phyloP scores from a whole-genome alignment of 805 yeast species.

The Nakazawaea molendinolei region DNA sequence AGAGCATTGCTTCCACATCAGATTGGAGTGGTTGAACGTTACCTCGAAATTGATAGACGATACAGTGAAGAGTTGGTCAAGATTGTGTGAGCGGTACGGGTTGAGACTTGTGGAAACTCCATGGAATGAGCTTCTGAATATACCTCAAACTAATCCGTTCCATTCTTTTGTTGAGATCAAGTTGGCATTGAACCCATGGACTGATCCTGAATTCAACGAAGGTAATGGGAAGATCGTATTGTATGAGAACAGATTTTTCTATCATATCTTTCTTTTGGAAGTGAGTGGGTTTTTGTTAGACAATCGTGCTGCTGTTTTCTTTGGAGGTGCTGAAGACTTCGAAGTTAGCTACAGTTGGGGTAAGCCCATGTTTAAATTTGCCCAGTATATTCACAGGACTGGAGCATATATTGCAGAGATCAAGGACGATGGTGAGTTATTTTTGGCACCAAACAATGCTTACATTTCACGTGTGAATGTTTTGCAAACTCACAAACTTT shows the following conservation, averaged over 20 bases:
- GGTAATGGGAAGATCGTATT: slow-evolving; percentile 29
- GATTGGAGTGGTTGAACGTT: slow-evolving; percentile 89
- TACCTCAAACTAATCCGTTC: slow-evolving; percentile 78
- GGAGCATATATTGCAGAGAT: slow-evolving; percentile 90
- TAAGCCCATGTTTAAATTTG: slow-evolving; percentile 67
- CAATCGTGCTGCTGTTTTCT: slow-evolving; percentile 63
- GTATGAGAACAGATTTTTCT: slow-evolving; percentile 54
- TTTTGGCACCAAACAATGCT: slow-evolving; percentile 81
- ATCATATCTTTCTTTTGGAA: slow-evolving; percentile 69
- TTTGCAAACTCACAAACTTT: slow-evolving; percentile 13
- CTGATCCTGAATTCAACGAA: slow-evolving; percentile 43
- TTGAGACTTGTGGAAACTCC: slow-evolving; percentile 81
- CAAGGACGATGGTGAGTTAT: slow-evolving; percentile 68
- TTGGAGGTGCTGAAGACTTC: slow-evolving; percentile 37
- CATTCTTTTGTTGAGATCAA: slow-evolving; percentile 73
- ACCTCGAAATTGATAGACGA: slow-evolving; percentile 84
- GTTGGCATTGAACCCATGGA: slow-evolving; percentile 68
- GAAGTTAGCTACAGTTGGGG: slow-evolving; percentile 90
- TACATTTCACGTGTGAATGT: slow-evolving; percentile 71
- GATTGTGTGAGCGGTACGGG: slow-evolving; percentile 83
- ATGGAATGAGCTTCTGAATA: slow-evolving; percentile 74
- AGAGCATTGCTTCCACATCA: slow-evolving; percentile 85
- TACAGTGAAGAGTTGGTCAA: slow-evolving; percentile 65
- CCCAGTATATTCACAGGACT: slow-evolving; percentile 83
- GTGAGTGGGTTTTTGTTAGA: slow-evolving; percentile 74